A percentile compares a stretch with the other conserved stretches of the same genome.
Conservation (phyloP, 176 grass and related monocot species). For the Rhipidocladum racemiflorum region DNA sequence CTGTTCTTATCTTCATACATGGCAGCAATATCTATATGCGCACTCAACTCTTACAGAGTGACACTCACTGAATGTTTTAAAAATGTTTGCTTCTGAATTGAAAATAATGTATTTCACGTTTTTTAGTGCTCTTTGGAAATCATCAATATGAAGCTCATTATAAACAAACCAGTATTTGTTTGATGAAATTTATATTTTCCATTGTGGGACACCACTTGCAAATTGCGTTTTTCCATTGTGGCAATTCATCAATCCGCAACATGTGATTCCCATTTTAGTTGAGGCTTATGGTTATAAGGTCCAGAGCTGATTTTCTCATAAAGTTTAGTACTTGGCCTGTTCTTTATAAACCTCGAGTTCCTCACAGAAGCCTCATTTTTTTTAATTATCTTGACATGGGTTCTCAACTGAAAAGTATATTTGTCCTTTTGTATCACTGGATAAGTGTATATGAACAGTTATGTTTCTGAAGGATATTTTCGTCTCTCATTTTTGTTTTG, state of each 20-base stretch:
- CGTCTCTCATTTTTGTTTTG: conserved; percentile 24
- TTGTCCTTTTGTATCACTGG: not conserved
- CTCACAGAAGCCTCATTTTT: not conserved
- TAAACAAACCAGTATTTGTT: not conserved
- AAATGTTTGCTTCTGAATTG: not conserved
- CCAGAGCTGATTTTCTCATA: not conserved
- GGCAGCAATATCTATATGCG: not conserved
- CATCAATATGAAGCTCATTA: not conserved
- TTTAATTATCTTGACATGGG: not conserved
- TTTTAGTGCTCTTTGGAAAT: not conserved
- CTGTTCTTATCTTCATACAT: not conserved
- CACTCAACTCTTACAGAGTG: not conserved
- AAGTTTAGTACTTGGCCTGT: not conserved
- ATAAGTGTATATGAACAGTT: not conserved
- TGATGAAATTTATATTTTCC: not conserved
- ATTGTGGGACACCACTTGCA: not conserved
- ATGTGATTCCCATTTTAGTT: not conserved
- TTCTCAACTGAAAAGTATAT: conserved; percentile 2
- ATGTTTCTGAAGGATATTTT: conserved; percentile 9
- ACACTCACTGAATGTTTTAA: not conserved
- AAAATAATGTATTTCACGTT: not conserved
- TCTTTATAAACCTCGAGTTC: not conserved
- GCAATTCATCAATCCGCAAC: conserved; percentile 10
- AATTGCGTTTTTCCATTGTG: not conserved
- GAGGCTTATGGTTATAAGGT: not conserved